Base-by-base conservation (phyloP, 495 filamentous ascomycete genomes). In the Letharia lupina region DNA sequence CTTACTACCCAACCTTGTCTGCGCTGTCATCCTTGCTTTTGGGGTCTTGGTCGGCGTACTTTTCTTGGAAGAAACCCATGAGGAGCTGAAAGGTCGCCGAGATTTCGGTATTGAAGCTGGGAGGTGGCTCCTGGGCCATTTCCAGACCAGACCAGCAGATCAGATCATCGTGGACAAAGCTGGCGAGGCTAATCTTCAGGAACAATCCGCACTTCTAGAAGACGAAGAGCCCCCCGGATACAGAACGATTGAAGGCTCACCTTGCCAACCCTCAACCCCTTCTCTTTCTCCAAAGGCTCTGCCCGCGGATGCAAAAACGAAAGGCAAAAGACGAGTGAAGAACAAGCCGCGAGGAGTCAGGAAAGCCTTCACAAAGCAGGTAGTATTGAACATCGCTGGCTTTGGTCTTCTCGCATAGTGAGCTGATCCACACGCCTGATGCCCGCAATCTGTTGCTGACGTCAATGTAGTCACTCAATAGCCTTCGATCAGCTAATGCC, bases 351-450 rank as follows among this genome's bases (percentile, higher is more conserved):
- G 69, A 66, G 73, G 75, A 41, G 73, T 70, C 66, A 74, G 70
- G 65, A 82, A 83, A 68, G 83, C 83, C 8, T 96, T 98, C 73
- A 96, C 89, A 23, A 82, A 77, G 70, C 90, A 92, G 61, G 89
- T 98, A 60, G 73, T 95, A 60, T 77, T 91, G 54, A 90, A 89
- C 68, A 96, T 98, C 68, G 75, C 93, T 60, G 90, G 86, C 62
- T 96, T 94, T 71, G 95, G 94, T 47, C 90, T 98, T 70, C 82
- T 98, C 40, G 94, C 94, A 67, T 97, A 96, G 90, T 96, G 84
- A 85, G 91, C 88, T 50, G 40, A 12, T 60, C 57, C 48, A 33
- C 28, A 62, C 61, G 58, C 37, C 62, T 61, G 67, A 41, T 61
- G 61, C 58, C 60, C 61, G 12, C 33, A 31, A 40, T 62, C 18